Base-by-base conservation (phyloP, 768 basidiomycete species). In the Obba rivulosa region DNA sequence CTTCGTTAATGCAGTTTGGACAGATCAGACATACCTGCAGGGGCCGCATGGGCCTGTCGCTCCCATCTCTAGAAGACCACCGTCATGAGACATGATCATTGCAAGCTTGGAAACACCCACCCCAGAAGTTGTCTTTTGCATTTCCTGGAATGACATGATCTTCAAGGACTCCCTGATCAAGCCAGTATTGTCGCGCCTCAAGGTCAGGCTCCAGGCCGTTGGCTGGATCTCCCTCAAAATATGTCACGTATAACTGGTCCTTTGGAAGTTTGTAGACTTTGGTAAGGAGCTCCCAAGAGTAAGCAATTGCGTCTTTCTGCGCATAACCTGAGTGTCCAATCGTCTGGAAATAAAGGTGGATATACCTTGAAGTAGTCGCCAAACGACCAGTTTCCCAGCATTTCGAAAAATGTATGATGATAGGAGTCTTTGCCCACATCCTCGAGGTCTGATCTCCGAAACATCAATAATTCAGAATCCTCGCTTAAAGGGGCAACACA, bases 351-450 rank as follows among this genome's bases (percentile, higher is more conserved):
- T 21, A 34, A 9, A 17, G 20, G 11, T 20, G 18, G 8, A 34
- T 65, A 39, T 44, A 81, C 94, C 81, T 99, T 99, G 83, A 99
- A 99, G 73, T 99, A 99, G 67, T 99, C 94, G 0, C 96, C 96
- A 57, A 98, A 99, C 3, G 94, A 97, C 96, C 96, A 99, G 67
- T 99, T 99, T 34, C 96, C 96, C 54, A 99, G 70, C 96, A 99
- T 99, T 70, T 99, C 96, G 62, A 99, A 99, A 71, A 95, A 94
- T 1, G 92, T 96, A 62, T 95, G 89, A 61, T 97, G 95, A 66
- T 97, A 97, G 2, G 92, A 94, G 64, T 97, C 96, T 68, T 93
- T 95, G 34, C 96, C 96, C 49, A 99, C 96, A 68, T 99, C 96
- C 64, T 99, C 96, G 49, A 99, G 77, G 69, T 99, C 96, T 98